A percentile compares a stretch with the other conserved stretches of the same genome.
Evolutionary conservation across 1,284 basidiomycete genomes (phyloP).

Genomic region (Stygiomarasmius scandens): DNA sequence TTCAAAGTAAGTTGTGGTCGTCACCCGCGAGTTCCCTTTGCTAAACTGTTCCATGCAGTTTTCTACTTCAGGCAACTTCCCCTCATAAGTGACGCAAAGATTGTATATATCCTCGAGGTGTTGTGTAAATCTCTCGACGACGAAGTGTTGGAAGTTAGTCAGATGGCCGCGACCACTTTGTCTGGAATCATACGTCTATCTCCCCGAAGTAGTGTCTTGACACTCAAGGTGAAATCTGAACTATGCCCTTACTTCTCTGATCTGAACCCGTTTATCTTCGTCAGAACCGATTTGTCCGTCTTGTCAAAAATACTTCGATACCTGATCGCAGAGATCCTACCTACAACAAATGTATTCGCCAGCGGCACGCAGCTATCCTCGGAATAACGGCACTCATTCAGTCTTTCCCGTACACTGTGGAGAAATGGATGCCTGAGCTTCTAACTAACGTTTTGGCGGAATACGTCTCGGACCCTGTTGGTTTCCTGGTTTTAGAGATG

Average conservation of each 20-base stretch:
- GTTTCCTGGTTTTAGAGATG: conserved; percentile 16
- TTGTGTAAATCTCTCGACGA: conserved; percentile 73
- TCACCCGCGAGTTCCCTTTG: neutral
- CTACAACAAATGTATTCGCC: conserved; percentile 67
- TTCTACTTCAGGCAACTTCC: conserved; percentile 77
- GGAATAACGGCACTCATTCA: conserved; percentile 80
- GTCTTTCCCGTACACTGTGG: conserved; percentile 85
- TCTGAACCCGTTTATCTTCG: conserved; percentile 5
- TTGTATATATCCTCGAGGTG: conserved; percentile 72
- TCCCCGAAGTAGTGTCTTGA: conserved; percentile 72
- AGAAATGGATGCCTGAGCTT: conserved; percentile 82
- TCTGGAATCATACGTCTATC: conserved; percentile 82
- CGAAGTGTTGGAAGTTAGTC: conserved; percentile 74
- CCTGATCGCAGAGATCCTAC: conserved; percentile 56
- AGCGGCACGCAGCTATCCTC: conserved; percentile 78
- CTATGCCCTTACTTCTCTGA: neutral
- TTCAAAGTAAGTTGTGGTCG: conserved; percentile 54
- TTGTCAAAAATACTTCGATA: conserved; percentile 62
- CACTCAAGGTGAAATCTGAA: conserved; percentile 53
- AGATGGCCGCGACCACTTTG: conserved; percentile 80
- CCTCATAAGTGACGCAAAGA: conserved; percentile 61
- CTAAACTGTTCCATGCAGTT: conserved; percentile 41
- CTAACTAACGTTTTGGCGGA: conserved; percentile 73
- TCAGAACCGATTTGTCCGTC: conserved; percentile 69
- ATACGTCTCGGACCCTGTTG: conserved; percentile 79